These are phyloP conservation scores for Halteria grandinella DNA, from an alignment of 73 alveolate genomes.

Conservation along the genomic window DNA sequence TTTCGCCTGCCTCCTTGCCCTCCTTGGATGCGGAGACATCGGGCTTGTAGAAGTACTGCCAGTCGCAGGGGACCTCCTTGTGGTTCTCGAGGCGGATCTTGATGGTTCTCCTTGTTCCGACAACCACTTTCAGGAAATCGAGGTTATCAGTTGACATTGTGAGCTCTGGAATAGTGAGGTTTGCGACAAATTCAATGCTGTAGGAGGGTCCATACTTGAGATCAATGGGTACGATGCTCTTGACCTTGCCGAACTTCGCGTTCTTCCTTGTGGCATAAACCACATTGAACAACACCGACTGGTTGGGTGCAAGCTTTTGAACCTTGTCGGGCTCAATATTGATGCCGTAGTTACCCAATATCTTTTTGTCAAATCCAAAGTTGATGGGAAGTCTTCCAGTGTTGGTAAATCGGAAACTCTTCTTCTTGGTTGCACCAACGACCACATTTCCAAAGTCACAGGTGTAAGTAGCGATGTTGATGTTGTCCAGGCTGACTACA, in stretches of 20 bases:
- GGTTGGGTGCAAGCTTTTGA: constrained; percentile 72
- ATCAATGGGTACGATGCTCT: constrained; percentile 87
- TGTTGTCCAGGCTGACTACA: constrained; percentile 40
- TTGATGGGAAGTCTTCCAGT: constrained; percentile 75
- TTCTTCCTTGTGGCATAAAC: constrained; percentile 85
- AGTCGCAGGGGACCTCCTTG: constrained; percentile 97
- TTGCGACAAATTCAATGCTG: constrained; percentile 90
- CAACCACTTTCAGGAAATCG: constrained; percentile 97
- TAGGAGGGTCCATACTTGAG: constrained; percentile 96
- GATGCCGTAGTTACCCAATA: constrained; percentile 74
- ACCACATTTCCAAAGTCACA: constrained; percentile 93
- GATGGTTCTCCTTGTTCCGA: constrained; percentile 92
- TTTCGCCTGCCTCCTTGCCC: constrained; percentile 85
- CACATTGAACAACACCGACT: constrained; percentile 67
- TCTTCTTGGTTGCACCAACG: constrained; percentile 76
- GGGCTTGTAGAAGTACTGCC: constrained; percentile 91
- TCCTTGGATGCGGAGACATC: constrained; percentile 79
- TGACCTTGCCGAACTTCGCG: constrained; percentile 93
- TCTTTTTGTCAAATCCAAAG: constrained; percentile 77
- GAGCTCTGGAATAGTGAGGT: constrained; percentile 97
- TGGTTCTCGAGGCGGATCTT: constrained; percentile 95
- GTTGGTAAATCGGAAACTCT: constrained; percentile 74
- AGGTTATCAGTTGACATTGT: constrained; percentile 86
- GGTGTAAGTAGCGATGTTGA: constrained; percentile 71
- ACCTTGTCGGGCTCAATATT: constrained; percentile 85